Evolutionary conservation across 257 asterid species (phyloP), one percentile per base, ranked within the genome.

Genomic region (Henckelia pumila): DNA sequence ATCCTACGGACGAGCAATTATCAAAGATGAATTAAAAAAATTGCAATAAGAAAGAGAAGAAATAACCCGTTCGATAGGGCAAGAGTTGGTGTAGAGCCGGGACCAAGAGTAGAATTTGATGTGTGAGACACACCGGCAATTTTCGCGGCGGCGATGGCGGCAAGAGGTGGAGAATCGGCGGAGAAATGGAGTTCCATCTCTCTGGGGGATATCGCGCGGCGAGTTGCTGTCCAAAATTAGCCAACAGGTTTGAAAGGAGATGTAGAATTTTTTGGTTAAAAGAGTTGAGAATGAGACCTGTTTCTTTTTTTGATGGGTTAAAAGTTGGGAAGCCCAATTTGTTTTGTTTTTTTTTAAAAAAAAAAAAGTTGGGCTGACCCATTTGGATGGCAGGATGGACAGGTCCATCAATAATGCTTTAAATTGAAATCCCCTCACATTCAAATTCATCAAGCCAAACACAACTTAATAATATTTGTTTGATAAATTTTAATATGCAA

Each of bases 121-220:
- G 74, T 21, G 30, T 88, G 60, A 24, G 89, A 35, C 58, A 90
- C 9, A 2, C 83, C 89, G 53, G 79, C 77, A 49, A 88, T 83
- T 74, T 81, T 77, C n/a, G 97, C 95, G 28, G 97, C 96, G 60
- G 82, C 91, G 63, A 93, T 76, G 67, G 70, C 86, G 32, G 86
- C 80, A 62, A 90, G 79, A 1, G 97, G 99, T 8, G 89, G 97
- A 57, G 73, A 70, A 77, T 86, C 95, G 60, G 89, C 66, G 65
- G 95, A 66, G 3, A 78, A 85, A 30, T 66, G 75, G 66, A 86
- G 67, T 47, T 86, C 95, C 97, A 84, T 87, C n/a, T n/a, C 4
- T 19, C 29, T 1, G 1, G 49, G n/a, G 66, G 72, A 57, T 66
- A 62, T 65, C n/a, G 35, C 13, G 78, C 69, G 70, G 74, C 72